phyloP scores from a whole-genome alignment of 805 yeast genomes.

The Helenozyma baotianmanensis region DNA sequence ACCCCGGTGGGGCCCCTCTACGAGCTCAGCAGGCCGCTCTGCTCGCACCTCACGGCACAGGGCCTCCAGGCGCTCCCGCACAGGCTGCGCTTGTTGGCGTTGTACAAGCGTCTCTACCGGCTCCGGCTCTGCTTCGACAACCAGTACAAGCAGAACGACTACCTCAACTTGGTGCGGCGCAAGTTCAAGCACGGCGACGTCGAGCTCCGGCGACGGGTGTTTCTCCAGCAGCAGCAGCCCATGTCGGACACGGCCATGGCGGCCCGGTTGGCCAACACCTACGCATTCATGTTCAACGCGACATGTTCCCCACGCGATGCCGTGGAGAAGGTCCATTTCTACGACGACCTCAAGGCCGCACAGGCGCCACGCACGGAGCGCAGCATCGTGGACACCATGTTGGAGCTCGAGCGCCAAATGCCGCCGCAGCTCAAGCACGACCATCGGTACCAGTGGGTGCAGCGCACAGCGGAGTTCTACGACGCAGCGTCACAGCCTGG shows the following conservation, averaged over 20 bases:
- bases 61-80: conserved; percentile 7
- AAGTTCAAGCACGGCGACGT: conserved; percentile 12
- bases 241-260: conserved; percentile 4
- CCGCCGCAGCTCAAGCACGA: conserved; percentile 8
- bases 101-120: conserved; percentile 30
- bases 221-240: conserved; percentile 4
- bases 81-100: conserved; percentile 3
- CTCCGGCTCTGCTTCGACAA: conserved; percentile 24
- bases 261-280: conserved; percentile 12
- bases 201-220: conserved; percentile 7
- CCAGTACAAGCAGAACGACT: conserved; percentile 9
- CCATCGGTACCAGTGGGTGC: conserved; percentile 12
- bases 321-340: conserved; percentile 4
- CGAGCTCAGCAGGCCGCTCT: conserved; percentile 4
- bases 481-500: neutral
- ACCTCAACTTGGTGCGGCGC: conserved; percentile 22
- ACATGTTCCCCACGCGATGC: conserved; percentile 7
- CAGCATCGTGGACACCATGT: conserved; percentile 8
- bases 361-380: conserved; percentile 6
- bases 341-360: conserved; percentile 9
- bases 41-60: conserved; percentile 5
- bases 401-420: conserved; percentile 12
- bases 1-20: conserved; percentile 8
- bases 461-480: conserved; percentile 4
- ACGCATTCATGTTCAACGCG: conserved; percentile 16